phyloP scores from a whole-genome alignment of 1,284 basidiomycete genomes.

The Fomitopsis palustris region DNA sequence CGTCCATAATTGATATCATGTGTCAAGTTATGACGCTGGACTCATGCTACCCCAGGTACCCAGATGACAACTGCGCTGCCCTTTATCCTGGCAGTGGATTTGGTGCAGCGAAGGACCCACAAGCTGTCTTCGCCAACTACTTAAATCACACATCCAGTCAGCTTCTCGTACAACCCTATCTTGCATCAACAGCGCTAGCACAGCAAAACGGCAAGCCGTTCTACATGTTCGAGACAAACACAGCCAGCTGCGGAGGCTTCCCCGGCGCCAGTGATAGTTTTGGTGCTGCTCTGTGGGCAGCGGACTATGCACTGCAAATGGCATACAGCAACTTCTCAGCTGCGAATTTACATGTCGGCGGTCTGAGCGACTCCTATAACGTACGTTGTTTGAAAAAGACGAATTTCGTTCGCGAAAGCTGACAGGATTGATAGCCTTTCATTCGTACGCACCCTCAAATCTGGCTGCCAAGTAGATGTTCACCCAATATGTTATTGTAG shows the following conservation, averaged over 20 bases:
- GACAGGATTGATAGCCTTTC: conserved; percentile 31
- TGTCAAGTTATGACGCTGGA: conserved; percentile 1
- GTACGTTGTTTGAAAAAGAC: too few species aligned
- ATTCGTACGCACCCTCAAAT: conserved; percentile 33
- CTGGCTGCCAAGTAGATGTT: not conserved
- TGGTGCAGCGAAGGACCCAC: conserved; percentile 37
- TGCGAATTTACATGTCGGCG: conserved; percentile 62
- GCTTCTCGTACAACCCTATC: conserved; percentile 45
- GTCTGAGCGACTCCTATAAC: conserved; percentile 66
- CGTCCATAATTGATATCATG: conserved; percentile 1
- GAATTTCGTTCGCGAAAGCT: not conserved
- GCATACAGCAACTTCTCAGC: conserved; percentile 57
- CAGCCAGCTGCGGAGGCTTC: conserved; percentile 81
- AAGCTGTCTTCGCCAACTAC: conserved; percentile 51
- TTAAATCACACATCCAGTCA: conserved; percentile 53
- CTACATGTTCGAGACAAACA: conserved; percentile 79
- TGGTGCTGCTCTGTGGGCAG: conserved; percentile 44
- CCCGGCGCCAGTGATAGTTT: conserved; percentile 66
- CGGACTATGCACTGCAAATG: conserved; percentile 36
- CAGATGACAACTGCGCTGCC: conserved; percentile 36
- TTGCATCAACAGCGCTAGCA: conserved; percentile 45
- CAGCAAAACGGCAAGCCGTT: conserved; percentile 36
- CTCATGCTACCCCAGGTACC: conserved; percentile 36
- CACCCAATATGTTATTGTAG: conserved; percentile 20
- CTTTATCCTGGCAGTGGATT: conserved; percentile 31